Evolutionary conservation across 768 basidiomycete species (phyloP), one percentile per base, ranked within the genome.

Genomic region (Hydnum rufescens): DNA sequence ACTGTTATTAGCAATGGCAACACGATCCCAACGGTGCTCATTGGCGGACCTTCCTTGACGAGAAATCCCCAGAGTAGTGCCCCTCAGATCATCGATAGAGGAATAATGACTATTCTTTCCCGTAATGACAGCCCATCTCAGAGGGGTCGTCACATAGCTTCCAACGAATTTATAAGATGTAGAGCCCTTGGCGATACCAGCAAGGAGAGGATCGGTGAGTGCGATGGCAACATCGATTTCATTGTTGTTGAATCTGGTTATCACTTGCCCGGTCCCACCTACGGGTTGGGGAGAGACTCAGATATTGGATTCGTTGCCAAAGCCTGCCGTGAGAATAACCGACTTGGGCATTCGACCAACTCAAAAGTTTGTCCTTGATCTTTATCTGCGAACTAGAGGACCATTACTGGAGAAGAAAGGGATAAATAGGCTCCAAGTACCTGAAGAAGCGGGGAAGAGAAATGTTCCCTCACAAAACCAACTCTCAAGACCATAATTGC

Each of bases 141-240:
- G 32, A 5, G 56, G 52, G 54, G 58, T 22, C 1, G 75, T 75
- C 46, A 96, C 90, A 62, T 87, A 96, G 61, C 84, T 85, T 4
- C 93, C 90, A 3, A 93, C 78, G 18, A 96, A 78, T 64, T 83
- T 89, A 66, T 95, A 99, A 4, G 81, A 76, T 51, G 74, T 72
- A 0, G 82, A 83, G 1, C 89, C 87, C 53, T 89, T 90, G 4
- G 87, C 88, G 52, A 95, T 85, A 0, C 92, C 92, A 49, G 88
- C 83, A 57, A 95, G 87, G 29, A 96, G 67, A 0, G 85, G 75
- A 60, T 93, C 92, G 1, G 92, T 95, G 47, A 96, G 74, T 0
- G 87, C 87, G 61, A 92, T 80, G 16, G 82, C 82, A 43, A 90
- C 68, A 60, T 89, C 86, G 53, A 88, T 83, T 62, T 82, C 76